Conservation (phyloP, 1,284 basidiomycete species). For the Melampsora medusae region DNA sequence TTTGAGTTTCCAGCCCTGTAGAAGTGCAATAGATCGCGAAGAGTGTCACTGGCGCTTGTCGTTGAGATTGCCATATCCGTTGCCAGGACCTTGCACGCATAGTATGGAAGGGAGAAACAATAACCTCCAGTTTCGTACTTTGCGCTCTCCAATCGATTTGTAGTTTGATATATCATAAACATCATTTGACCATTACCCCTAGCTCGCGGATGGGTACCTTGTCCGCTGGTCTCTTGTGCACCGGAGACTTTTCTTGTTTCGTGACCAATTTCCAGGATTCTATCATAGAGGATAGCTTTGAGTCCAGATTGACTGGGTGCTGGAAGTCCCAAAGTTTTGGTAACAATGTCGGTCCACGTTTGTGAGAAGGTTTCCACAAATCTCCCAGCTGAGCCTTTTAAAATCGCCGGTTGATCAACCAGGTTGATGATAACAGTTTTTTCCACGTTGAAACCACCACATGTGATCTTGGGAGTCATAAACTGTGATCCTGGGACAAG, state of each 20-base stretch:
- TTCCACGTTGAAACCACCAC: not conserved
- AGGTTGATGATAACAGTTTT: not conserved
- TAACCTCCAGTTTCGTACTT: not conserved
- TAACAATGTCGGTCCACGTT: not conserved
- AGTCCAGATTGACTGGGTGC: not conserved
- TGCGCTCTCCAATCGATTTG: not conserved
- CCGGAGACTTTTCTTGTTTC: not conserved
- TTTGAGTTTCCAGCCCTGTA: not conserved
- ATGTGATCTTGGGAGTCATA: not conserved
- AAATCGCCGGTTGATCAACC: not conserved
- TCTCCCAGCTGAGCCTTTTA: not conserved
- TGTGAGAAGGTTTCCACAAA: not conserved
- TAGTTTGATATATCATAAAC: not conserved
- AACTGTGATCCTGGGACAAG: not conserved
- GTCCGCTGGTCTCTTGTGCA: not conserved
- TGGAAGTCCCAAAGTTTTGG: not conserved
- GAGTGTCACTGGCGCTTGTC: not conserved
- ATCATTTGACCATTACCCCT: not conserved
- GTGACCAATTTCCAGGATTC: not conserved
- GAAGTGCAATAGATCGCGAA: not conserved
- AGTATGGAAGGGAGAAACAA: not conserved
- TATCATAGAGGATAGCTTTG: not conserved
- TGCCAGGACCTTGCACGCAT: not conserved
- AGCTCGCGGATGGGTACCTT: no score
- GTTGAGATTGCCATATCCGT: not conserved